Evolutionary conservation across 208 protist genomes (phyloP), one percentile per base, ranked within the genome.

Genomic region (Balamuthia mandrillaris): DNA sequence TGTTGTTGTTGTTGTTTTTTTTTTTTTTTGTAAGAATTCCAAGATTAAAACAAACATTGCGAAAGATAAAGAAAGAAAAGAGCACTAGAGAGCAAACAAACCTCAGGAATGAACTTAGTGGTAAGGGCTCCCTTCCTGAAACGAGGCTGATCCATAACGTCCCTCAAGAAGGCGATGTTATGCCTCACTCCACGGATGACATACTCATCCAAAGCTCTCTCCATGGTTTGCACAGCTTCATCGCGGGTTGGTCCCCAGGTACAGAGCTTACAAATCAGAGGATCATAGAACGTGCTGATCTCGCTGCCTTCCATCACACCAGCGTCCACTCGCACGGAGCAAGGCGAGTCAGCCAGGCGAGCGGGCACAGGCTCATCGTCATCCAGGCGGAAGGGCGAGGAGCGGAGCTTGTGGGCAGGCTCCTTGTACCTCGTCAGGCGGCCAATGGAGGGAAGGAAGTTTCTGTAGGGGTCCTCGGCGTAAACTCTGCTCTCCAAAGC

Each of bases 261-360:
- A 74, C 93, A 77, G 6, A 96, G 86, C 90, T 97, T 97, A 58
- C 66, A 92, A 58, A 97, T 96, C 91, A 97, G 93, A 44, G 95
- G 95, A 83, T 97, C 95, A 86, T 97, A 97, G 88, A 89, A 95
- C 5, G 96, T 86, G 37, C 81, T 89, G 52, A 96, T 96, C 58
- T 95, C 93, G 63, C 78, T 49, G 21, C 94, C 91, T 75, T 95
- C 91, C 16, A 88, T 10, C 54, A 96, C 91, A 49, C 95, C 95
- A 12, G 88, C 79, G 82, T 96, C 95, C 21, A 92, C 65, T 37
- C 92, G 78, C 10, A 92, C 87, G 42, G 4, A n/a, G 6, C 27
- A 45, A 24, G 6, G 14, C 27, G 21, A 14, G 31, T 39, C 33
- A 52, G n/a, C 37, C 37, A 29, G 31, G 95, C 78, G 33, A 51